Evolutionary conservation across 1,284 basidiomycete genomes (phyloP).

Genomic region (Phenoliferia sp.): DNA sequence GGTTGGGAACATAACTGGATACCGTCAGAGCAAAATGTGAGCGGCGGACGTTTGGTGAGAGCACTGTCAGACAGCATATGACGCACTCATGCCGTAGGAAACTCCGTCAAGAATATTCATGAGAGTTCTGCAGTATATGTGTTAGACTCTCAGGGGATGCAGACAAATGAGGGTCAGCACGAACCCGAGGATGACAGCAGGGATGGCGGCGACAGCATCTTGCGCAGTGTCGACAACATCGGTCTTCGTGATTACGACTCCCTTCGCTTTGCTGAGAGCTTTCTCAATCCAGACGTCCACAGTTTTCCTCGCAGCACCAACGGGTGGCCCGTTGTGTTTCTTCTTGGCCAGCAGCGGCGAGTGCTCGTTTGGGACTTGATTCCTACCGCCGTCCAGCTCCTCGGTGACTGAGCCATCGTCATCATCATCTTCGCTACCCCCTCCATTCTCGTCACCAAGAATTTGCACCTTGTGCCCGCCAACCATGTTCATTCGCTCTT

Average conservation of each 20-base stretch:
- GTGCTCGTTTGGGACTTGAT: constrained; percentile 4
- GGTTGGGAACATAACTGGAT: constrained; percentile 70
- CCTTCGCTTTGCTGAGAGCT: neutral
- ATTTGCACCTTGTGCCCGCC: neutral
- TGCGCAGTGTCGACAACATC: constrained; percentile 13
- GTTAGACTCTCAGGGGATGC: too few species aligned
- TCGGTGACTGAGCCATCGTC: constrained; percentile 2
- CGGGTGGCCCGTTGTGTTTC: neutral
- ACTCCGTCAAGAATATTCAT: constrained; percentile 93
- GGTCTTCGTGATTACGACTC: constrained; percentile 5
- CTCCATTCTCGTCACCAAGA: constrained; percentile 21
- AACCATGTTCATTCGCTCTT: neutral
- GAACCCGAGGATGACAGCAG: constrained; percentile 32
- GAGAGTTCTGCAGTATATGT: constrained; percentile 51
- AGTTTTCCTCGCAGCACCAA: neutral
- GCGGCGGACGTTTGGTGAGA: neutral
- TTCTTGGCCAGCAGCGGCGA: constrained; percentile 15
- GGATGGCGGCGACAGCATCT: constrained; percentile 14
- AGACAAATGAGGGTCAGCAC: too few species aligned
- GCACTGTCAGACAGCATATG: constrained; percentile 44
- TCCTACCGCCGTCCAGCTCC: neutral
- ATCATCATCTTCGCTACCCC: neutral
- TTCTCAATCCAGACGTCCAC: neutral
- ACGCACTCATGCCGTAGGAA: constrained; percentile 46
- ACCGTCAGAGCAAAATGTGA: constrained; percentile 58